Evolutionary conservation across 1,284 basidiomycete genomes (phyloP), one percentile per base, ranked within the genome.

Genomic region (Fomitopsis betulina): DNA sequence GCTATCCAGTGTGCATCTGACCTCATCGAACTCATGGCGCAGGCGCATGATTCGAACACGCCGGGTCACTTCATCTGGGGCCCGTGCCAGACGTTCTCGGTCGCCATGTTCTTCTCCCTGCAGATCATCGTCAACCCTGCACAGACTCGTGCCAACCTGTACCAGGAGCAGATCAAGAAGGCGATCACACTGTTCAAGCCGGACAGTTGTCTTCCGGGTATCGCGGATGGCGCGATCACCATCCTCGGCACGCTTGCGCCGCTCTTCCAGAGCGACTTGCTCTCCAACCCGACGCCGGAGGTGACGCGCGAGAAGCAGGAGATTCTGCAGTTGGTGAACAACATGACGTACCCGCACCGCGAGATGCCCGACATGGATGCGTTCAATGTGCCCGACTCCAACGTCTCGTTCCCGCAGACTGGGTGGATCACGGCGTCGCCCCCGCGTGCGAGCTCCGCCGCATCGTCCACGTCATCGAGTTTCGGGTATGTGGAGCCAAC

Each of bases 71-170:
- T 91, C 81, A 86, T 84, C 66, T 91, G 89, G 89, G 86, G 84
- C 3, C 86, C 87, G 0, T 87, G 87, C 74, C 89, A 92, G 68
- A 83, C 85, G 63, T 92, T 92, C 76, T 87, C 86, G 52, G 89
- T 90, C 13, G 88, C 87, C 54, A 91, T 91, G 86, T 91, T 91
- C 74, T 91, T 91, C 79, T 88, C 87, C n/a, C 91, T 91, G 74
- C 88, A 91, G 67, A 79, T 91, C 47, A 87, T 91, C 65, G 81
- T 84, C 51, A 84, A 87, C 65, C 87, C 89, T 50, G 85, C 88
- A 56, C 88, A 91, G 65, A 84, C 85, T 50, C 87, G 86, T 21
- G 87, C 86, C 43, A 80, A 78, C 25, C 75, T 89, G 38, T 89
- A 90, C 75, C 85, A 88, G 37, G 79, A 80, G 53, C 87, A 86